Evolutionary conservation across 2,329 filamentous ascomycete species (phyloP), one percentile per base, ranked within the genome.

Genomic region (Trichoderma endophyticum): DNA sequence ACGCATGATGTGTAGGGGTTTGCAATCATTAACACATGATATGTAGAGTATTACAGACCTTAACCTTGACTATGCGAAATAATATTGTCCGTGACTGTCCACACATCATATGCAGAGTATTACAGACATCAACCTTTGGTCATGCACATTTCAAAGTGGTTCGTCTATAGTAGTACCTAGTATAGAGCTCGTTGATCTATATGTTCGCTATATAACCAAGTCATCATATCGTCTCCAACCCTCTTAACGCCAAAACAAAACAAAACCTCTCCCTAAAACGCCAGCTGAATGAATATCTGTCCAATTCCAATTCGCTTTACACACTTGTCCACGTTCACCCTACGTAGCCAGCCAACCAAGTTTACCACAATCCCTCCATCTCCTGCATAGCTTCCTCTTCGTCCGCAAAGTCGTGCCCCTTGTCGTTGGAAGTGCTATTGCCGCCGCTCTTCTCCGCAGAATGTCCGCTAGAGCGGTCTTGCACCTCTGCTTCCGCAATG

Each of bases 381-480:
- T 89, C 89, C 48, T 86, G 88, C 89, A 94, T 90, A 1, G 87
- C 90, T 73, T 89, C 91, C 80, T 92, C 89, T 15, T 92, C 90
- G 69, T 90, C 90, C 1, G 85, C 87, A 78, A 88, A 90, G 28
- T 83, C 80, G 43, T 85, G 79, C 18, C 8, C 14, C 70, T 39
- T 60, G 5, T 79, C 75, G 30, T 18, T 64, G 6, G 15, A 48
- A 64, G 32, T 3, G 15, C 6, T 12, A 6, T 18, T n/a, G n/a
- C 36, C 18, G 7, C 7, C 7, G 39, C 39, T n/a, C 18, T 43
- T 43, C 15, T 43, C 64, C 11, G 60, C 4, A 26, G 60, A 68
- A 30, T 8, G 57, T 26, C 62, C 71, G 8, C 56, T 51, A 51
- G 30, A 12, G 11, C 74, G 70, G 48, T 78, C 76, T 12, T 72